Conservation (phyloP, 331 rosid genomes). For the Dryas integrifolia region DNA sequence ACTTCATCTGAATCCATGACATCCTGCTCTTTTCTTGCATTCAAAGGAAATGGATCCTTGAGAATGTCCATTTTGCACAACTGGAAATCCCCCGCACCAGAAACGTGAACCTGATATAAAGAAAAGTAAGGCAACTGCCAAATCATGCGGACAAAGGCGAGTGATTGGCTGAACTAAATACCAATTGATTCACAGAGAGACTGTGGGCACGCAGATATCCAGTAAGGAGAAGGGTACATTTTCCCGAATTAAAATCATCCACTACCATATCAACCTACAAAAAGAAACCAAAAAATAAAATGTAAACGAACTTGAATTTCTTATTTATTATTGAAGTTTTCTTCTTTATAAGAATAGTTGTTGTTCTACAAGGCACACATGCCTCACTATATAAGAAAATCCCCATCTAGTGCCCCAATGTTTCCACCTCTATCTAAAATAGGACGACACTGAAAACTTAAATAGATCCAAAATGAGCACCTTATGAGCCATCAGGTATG, state of each 20-base stretch:
- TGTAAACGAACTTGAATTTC: neutral
- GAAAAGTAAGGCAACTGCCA: constrained; percentile 27
- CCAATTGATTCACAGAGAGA: constrained; percentile 94
- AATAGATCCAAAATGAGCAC: constrained; percentile 39
- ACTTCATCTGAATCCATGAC: constrained; percentile 68
- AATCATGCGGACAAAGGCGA: constrained; percentile 26
- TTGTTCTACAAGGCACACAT: neutral
- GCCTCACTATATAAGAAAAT: constrained; percentile 8
- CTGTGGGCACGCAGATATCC: constrained; percentile 68
- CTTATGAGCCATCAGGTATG: constrained; percentile 78
- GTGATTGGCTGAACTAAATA: constrained; percentile 32
- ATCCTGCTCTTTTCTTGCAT: constrained; percentile 61
- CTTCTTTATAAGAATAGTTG: neutral
- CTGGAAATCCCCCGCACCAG: constrained; percentile 96
- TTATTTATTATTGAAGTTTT: neutral
- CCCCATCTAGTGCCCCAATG: neutral
- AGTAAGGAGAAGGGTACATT: constrained; percentile 66
- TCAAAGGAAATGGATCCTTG: constrained; percentile 78
- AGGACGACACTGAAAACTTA: neutral
- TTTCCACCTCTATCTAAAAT: constrained; percentile 8
- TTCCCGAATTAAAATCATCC: constrained; percentile 45
- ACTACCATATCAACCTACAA: constrained; percentile 56
- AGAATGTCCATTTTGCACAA: constrained; percentile 68
- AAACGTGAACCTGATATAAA: constrained; percentile 75
- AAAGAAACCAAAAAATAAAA: neutral